Evolutionary conservation across 345 rosid species (phyloP).

Genomic region (Aethionema arabicum): DNA sequence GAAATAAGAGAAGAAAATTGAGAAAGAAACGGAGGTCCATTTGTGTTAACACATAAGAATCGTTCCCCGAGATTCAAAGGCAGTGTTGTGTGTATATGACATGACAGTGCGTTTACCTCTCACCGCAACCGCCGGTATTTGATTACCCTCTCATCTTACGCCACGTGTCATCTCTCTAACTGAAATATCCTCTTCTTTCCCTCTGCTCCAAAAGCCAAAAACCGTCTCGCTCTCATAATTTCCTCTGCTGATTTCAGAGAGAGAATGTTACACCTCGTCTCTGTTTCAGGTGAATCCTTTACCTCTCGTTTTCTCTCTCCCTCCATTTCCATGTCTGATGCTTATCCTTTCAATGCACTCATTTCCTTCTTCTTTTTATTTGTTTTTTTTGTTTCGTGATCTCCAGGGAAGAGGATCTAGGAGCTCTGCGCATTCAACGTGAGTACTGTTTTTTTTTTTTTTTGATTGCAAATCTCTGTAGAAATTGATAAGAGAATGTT

Average conservation of each 20-base stretch:
- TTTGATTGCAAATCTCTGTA: not conserved
- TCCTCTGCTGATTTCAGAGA: slow-evolving; percentile 23
- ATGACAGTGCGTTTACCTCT: no score
- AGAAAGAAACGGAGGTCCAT: no score
- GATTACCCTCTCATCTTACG: no score
- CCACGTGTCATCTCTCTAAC: no score
- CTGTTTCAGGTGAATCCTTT: slow-evolving; percentile 32
- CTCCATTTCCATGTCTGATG: not conserved
- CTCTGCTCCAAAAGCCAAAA: no score
- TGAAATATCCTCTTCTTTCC: no score
- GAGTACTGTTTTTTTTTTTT: slow-evolving; percentile 1
- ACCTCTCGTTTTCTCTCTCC: no score
- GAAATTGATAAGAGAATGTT: not conserved
- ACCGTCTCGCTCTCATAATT: not conserved
- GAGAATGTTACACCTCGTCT: slow-evolving; percentile 19
- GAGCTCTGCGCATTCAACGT: slow-evolving; percentile 30
- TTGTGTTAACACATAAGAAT: no score
- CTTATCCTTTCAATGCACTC: not conserved
- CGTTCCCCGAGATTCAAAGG: no score
- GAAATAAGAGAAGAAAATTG: no score
- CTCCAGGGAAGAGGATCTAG: slow-evolving; percentile 34
- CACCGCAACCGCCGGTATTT: no score
- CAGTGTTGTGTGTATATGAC: no score
- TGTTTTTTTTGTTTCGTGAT: slow-evolving; percentile 16
- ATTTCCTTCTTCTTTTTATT: not conserved